Base-by-base conservation (phyloP, 2,329 filamentous ascomycete species). In the Xylaria sp. region DNA sequence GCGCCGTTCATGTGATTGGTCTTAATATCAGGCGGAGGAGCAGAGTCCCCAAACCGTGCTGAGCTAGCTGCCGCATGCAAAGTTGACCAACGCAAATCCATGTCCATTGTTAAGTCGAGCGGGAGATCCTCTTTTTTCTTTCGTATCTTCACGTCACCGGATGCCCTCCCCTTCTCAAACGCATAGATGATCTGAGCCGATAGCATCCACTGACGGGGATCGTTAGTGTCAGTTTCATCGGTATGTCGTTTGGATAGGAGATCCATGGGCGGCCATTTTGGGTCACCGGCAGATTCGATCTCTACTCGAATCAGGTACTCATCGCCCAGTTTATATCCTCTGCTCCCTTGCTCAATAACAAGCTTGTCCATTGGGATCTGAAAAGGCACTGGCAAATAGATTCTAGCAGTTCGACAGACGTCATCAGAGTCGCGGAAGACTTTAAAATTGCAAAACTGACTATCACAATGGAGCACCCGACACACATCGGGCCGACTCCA, bases 201-300 rank as follows among this genome's bases (percentile, higher is more conserved):
- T 4, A 79, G 63, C 42, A 75, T 70, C 76, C 76, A 79, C 18
- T 78, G 73, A 27, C 75, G 75, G 13, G 75, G 71, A 16, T 72
- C 72, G 55, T 63, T 71, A 9, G 72, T 68, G 32, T 75, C 75
- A 4, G 74, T 60, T 10, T 79, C 75, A 51, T 73, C 73, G 29
- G 71, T 71, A 51, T 77, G 72, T 32, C 73, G 66, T 29, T 75
- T 72, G 21, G 73, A 73, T 5, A 81, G 64, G 8, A 84, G 72
- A 27, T 84, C 82, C 16, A 84, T 75, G 0, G 87, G 87, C 3
- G 87, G 87, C 87, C 87, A 89, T 44, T 79, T 79, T 12, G 79
- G 78, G 63, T 83, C 82, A 53, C 82, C 82, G 5, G 82, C 82
- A 9, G 86, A 84, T 73, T 86, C 85, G 18, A 89, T 77, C 73